Base-by-base conservation (phyloP, 139 green algal species). In the Haematococcus sp. region DNA sequence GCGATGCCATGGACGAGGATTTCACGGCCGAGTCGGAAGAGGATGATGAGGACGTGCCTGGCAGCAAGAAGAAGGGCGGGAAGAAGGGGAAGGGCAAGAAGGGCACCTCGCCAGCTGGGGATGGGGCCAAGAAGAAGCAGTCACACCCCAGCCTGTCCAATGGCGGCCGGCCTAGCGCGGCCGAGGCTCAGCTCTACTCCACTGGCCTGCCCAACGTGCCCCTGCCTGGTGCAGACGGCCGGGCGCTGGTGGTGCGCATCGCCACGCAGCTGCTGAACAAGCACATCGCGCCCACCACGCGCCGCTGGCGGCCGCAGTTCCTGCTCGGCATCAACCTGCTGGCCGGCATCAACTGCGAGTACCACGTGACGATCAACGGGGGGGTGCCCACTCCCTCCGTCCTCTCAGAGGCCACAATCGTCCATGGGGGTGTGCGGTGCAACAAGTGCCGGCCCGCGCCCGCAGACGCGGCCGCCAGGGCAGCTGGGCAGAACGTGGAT, bases 261-360 rank as follows among this genome's bases (percentile, higher is more conserved):
- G 61, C 61, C 2, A 51, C 61, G 2, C 9, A 15, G 16, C 32
- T 68, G 31, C 61, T 68, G 61, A 17, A 17, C 31, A 30, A 19
- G 28, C 58, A 28, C 58, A 65, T 22, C 17, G 58, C 58, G n/a
- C 58, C 40, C 7, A 11, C 7, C 40, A 49, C n/a, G n/a, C 28
- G 30, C 17, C 28, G 28, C n/a, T 72, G 66, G 66, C 44, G 46
- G 4, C 66, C 66, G 1, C 25, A 72, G 25, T 28, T 34, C 11
- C 33, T 72, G 44, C 4, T 72, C 2, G 23, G 16, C 44, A 43
- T 51, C 40, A 72, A 72, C 66, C 16, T 72, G 43, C 5, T 72
- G 43, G 66, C 46, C 13, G 66, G 66, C 44, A 30, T 46, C 9
- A 15, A 58, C 44, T 61, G 44, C 9, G 43, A 61, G 66, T 72